These are phyloP conservation scores for Eremothecium sinecaudum DNA, from an alignment of 1,139 yeast genomes.

Conservation along the genomic window DNA sequence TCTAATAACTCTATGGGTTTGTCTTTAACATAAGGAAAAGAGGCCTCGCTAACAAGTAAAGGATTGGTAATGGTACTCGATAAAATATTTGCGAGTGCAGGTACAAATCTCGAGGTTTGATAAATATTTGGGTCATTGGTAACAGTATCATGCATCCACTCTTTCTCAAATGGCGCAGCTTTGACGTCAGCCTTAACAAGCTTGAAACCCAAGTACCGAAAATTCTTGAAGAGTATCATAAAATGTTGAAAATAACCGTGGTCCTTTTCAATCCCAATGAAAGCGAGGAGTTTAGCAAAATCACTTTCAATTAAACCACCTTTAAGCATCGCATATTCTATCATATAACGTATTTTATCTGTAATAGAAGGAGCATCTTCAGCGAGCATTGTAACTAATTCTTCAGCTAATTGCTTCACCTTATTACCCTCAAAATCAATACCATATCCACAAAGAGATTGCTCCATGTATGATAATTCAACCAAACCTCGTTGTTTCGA, in stretches of 20 bases:
- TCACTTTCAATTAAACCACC: constrained; percentile 78
- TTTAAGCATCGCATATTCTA: constrained; percentile 69
- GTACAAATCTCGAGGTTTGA: constrained; percentile 68
- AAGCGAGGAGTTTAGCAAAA: constrained; percentile 57
- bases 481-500: constrained; percentile 48
- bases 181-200: constrained; percentile 44
- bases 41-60: constrained; percentile 34
- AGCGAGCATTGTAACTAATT: constrained; percentile 50
- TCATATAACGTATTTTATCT: constrained; percentile 70
- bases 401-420: constrained; percentile 56
- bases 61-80: constrained; percentile 35
- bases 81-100: constrained; percentile 58
- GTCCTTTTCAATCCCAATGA: constrained; percentile 52
- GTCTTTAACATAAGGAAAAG: constrained; percentile 71
- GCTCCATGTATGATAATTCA: constrained; percentile 63
- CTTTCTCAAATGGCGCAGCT: constrained; percentile 34
- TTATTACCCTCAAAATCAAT: constrained; percentile 60
- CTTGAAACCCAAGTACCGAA: constrained; percentile 57
- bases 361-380: constrained; percentile 42
- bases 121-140: constrained; percentile 54
- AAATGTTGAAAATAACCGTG: constrained; percentile 42
- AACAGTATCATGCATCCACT: constrained; percentile 46
- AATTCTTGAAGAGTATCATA: constrained; percentile 51
- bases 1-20: constrained; percentile 48
- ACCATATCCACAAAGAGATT: constrained; percentile 68